Evolutionary conservation across 2,329 filamentous ascomycete species (phyloP).

Genomic region (Sclerotinia trifoliorum): DNA sequence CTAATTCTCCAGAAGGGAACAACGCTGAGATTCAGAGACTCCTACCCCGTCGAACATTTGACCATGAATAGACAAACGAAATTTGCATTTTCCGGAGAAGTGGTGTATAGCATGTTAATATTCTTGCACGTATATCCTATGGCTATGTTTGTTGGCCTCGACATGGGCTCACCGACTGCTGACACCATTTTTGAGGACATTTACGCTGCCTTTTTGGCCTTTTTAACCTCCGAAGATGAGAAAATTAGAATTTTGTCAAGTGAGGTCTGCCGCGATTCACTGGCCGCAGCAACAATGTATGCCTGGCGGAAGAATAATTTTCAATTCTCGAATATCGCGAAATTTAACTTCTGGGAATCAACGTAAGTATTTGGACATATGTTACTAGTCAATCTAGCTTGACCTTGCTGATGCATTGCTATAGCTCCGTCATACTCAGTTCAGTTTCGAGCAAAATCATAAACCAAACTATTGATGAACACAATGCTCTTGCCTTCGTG

Average conservation of each 20-base stretch:
- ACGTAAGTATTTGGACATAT: slow-evolving; percentile 36
- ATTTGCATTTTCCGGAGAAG: slow-evolving; percentile 43
- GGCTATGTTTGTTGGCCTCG: slow-evolving; percentile 48
- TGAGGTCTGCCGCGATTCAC: slow-evolving; percentile 35
- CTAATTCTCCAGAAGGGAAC: slow-evolving; percentile 32
- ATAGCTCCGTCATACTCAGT: slow-evolving; percentile 37
- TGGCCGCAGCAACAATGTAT: slow-evolving; percentile 33
- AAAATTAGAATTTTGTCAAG: slow-evolving; percentile 37
- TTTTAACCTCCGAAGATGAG: slow-evolving; percentile 39
- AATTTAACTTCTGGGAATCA: slow-evolving; percentile 40
- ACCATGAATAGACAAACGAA: slow-evolving; percentile 45
- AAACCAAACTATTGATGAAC: slow-evolving; percentile 32
- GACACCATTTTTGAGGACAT: slow-evolving; percentile 40
- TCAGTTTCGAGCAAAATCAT: slow-evolving; percentile 36
- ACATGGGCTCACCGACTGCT: slow-evolving; percentile 41
- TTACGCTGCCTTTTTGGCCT: slow-evolving; percentile 36
- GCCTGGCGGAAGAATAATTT: slow-evolving; percentile 32
- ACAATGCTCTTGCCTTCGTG: slow-evolving; percentile 42
- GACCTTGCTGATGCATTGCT: not conserved
- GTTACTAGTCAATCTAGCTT: not conserved
- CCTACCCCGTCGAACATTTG: slow-evolving; percentile 42
- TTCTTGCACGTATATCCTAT: slow-evolving; percentile 57
- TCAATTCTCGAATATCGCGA: slow-evolving; percentile 31
- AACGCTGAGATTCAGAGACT: slow-evolving; percentile 31
- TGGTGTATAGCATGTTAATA: slow-evolving; percentile 54